Evolutionary conservation across 179 eudicot genomes (phyloP).

Genomic region (Silene noctiflora): DNA sequence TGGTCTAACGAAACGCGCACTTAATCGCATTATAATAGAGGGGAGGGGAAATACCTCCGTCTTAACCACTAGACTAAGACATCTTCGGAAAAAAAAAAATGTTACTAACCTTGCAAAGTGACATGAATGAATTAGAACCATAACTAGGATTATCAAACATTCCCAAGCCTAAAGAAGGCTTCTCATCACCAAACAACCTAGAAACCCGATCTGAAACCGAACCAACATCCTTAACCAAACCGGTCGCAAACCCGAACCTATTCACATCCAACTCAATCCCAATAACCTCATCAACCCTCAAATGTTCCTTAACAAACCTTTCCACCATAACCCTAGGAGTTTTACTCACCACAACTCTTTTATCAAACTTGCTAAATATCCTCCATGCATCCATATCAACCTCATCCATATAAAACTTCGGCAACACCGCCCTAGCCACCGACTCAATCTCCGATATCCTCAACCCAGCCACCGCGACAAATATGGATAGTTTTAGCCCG

Average conservation of each 20-base stretch:
- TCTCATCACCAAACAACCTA: constrained; percentile 45
- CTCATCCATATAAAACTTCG: constrained; percentile 84
- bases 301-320: constrained; percentile 80
- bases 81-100: too few species aligned
- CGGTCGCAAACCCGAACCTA: constrained; percentile 65
- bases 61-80: too few species aligned
- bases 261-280: constrained; percentile 67
- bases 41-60: too few species aligned
- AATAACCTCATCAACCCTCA: constrained; percentile 68
- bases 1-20: too few species aligned
- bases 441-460: constrained; percentile 70
- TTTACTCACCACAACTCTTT: constrained; percentile 69
- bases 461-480: constrained; percentile 63
- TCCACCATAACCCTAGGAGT: constrained; percentile 83
- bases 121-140: constrained; percentile 37
- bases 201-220: constrained; percentile 36
- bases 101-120: constrained; percentile 60
- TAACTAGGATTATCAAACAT: constrained; percentile 15
- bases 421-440: constrained; percentile 86
- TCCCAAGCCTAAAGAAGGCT: constrained; percentile 62
- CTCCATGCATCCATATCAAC: constrained; percentile 74
- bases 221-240: constrained; percentile 46
- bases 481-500: constrained; percentile 51
- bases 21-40: too few species aligned
- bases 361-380: constrained; percentile 52